These are phyloP conservation scores for Platanus orientalis DNA, from an alignment of 164 flowering plant species.

Conservation along the genomic window DNA sequence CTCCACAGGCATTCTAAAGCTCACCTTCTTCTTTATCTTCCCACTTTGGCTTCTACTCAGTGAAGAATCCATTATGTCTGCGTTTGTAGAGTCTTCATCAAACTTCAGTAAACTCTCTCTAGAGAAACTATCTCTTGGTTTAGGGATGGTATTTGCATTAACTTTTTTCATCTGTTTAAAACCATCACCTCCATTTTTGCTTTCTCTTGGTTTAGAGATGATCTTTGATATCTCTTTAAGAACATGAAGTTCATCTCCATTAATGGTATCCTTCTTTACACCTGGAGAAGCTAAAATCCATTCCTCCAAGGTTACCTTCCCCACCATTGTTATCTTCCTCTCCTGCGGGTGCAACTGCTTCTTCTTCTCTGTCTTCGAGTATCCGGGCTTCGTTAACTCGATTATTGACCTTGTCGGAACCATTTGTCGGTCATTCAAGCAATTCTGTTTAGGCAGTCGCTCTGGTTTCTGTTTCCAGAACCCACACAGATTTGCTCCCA, in stretches of 20 bases:
- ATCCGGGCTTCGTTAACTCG: background rate
- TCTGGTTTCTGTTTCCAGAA: background rate
- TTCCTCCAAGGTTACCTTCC: slow-evolving; percentile 24
- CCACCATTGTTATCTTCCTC: background rate
- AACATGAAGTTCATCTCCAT: slow-evolving; percentile 19
- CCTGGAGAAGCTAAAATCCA: slow-evolving; percentile 29
- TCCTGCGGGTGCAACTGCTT: slow-evolving; percentile 4
- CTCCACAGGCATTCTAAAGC: slow-evolving; percentile 37
- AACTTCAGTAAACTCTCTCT: slow-evolving; percentile 9
- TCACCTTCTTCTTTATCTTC: slow-evolving; percentile 36
- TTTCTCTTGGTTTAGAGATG: too few species aligned
- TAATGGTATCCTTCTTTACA: background rate
- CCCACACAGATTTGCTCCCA: slow-evolving; percentile 17
- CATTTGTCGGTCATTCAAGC: background rate
- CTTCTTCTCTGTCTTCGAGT: background rate
- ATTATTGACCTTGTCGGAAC: background rate
- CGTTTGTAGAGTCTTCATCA: slow-evolving; percentile 8
- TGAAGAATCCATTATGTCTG: slow-evolving; percentile 6
- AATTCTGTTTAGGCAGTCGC: background rate
- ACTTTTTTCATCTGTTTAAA: too few species aligned
- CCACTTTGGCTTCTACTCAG: slow-evolving; percentile 24
- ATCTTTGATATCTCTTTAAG: slow-evolving; percentile 14
- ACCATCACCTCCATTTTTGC: too few species aligned
- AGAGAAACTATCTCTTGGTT: slow-evolving; percentile 13
- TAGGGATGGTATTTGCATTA: too few species aligned